Conservation (phyloP, 164 flowering plant species). For the Sextonia rubra region DNA sequence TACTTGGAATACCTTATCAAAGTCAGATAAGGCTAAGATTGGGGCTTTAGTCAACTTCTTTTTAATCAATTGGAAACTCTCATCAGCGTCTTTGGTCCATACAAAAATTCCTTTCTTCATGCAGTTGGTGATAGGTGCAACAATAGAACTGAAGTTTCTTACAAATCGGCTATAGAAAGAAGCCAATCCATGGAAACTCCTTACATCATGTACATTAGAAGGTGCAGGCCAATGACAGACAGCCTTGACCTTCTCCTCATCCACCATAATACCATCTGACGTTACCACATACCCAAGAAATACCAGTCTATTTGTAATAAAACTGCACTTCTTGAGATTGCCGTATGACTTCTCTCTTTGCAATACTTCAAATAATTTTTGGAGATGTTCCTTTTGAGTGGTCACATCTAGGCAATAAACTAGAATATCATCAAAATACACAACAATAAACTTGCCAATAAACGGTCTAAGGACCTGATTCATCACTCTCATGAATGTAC, state of each 20-base stretch:
- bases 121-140: not conserved
- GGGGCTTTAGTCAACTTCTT: not conserved
- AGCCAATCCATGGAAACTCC: not conserved
- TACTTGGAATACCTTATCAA: not conserved
- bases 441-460: not conserved
- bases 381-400: not conserved
- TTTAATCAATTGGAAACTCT: not conserved
- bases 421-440: not conserved
- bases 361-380: not conserved
- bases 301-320: not conserved
- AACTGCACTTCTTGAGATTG: not conserved
- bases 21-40: not conserved
- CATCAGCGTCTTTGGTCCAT: not conserved
- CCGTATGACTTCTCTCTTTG: not conserved
- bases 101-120: not conserved
- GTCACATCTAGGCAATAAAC: not conserved
- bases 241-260: not conserved
- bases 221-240: not conserved
- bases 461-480: not conserved
- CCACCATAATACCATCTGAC: not conserved
- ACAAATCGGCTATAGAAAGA: not conserved
- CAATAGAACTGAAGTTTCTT: not conserved
- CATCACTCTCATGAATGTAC: not conserved
- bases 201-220: not conserved
- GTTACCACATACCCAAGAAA: not conserved